phyloP scores from a whole-genome alignment of 2,329 filamentous ascomycete species.

The Tolypocladium guangdongense region DNA sequence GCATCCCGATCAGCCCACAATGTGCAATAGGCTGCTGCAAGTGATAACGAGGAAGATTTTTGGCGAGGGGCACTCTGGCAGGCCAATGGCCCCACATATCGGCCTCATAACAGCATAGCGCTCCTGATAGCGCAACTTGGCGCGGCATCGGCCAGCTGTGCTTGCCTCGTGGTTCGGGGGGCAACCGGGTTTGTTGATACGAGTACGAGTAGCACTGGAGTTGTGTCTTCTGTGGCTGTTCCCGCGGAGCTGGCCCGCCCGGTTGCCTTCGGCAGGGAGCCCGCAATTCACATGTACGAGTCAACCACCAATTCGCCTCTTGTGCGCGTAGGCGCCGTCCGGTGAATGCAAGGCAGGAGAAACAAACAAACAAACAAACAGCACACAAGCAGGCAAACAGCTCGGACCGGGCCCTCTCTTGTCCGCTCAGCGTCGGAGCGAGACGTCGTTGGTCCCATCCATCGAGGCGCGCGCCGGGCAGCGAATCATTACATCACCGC shows the following conservation, averaged over 20 bases:
- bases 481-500: not conserved
- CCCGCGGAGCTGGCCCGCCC: not conserved
- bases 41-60: not conserved
- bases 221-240: not conserved
- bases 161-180: not conserved
- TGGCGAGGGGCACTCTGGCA: not conserved
- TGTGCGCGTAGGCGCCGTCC: not conserved
- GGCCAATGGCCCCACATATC: not conserved
- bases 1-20: not conserved
- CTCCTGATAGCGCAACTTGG: not conserved
- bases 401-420: not conserved
- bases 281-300: too few relatives aligned
- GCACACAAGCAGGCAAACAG: not conserved
- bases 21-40: not conserved
- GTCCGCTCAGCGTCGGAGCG: not conserved
- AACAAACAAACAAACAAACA: too few relatives aligned
- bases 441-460: not conserved
- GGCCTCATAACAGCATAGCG: not conserved
- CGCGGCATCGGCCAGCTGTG: not conserved
- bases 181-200: not conserved
- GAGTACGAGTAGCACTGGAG: not conserved
- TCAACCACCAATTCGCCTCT: too few relatives aligned
- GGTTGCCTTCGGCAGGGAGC: not conserved
- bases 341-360: too few relatives aligned
- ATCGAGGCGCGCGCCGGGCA: not conserved